These are phyloP conservation scores for Pestalotiopsis sp. DNA, from an alignment of 2,329 filamentous ascomycete genomes.

Conservation along the genomic window DNA sequence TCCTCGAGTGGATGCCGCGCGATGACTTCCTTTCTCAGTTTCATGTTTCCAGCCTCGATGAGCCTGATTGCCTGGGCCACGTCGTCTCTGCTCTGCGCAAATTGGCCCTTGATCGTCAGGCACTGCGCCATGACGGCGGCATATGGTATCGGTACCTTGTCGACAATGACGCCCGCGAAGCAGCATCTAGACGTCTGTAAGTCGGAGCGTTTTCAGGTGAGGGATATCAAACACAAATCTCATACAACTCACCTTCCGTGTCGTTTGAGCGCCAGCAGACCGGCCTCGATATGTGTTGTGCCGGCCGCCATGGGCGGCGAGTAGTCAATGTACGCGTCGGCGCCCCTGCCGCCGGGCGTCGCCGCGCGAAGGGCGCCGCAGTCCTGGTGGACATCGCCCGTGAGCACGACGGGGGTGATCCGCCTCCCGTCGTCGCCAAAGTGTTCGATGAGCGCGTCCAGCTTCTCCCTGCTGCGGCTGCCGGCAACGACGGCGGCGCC, in stretches of 20 bases:
- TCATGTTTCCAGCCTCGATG: constrained; percentile 1
- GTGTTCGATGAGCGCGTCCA: constrained; percentile 1
- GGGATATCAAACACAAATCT: neutral
- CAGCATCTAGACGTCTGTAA: neutral
- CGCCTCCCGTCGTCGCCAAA: constrained; percentile 1
- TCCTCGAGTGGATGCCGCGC: neutral
- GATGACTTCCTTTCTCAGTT: neutral
- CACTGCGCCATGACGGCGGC: constrained; percentile 2
- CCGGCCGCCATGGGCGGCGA: constrained; percentile 1
- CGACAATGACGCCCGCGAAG: neutral
- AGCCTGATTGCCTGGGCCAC: neutral
- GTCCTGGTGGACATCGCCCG: neutral
- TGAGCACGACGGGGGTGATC: neutral
- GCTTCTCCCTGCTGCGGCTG: constrained; percentile 5
- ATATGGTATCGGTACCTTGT: neutral
- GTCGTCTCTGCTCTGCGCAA: neutral
- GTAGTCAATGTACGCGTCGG: constrained; percentile 5
- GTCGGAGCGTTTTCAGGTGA: too few species aligned
- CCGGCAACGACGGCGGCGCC: constrained; percentile 2
- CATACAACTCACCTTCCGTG: constrained; percentile 1
- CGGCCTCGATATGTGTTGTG: constrained; percentile 1
- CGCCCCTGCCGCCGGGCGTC: constrained; percentile 1
- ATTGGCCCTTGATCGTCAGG: constrained; percentile 1
- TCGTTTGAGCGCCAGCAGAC: neutral
- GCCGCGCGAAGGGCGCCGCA: neutral